Percentiles rank a stretch among this genome's conserved stretches.
Conservation (phyloP, 306 rosid genomes). For the Abrus pulchellus region DNA sequence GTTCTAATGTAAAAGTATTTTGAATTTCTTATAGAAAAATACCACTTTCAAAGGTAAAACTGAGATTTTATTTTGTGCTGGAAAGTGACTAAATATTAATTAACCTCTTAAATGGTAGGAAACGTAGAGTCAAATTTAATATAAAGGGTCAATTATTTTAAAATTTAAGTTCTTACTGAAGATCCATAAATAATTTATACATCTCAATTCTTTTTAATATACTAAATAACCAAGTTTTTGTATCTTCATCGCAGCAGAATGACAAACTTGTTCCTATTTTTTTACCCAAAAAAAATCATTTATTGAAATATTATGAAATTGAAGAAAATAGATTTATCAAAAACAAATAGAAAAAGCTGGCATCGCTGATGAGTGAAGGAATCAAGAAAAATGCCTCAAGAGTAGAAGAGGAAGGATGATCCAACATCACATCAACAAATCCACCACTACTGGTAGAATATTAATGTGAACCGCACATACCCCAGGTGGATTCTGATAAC, state of each 20-base stretch:
- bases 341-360: neutral
- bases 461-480: slow-evolving; percentile 41
- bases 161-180: neutral
- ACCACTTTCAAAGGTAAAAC: slow-evolving; percentile 4
- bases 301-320: neutral
- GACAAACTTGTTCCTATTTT: neutral
- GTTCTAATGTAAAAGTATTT: slow-evolving; percentile 7
- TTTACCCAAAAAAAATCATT: neutral
- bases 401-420: slow-evolving; percentile 40
- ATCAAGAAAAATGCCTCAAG: slow-evolving; percentile 36
- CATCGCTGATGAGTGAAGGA: slow-evolving; percentile 24
- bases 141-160: slow-evolving; percentile 11
- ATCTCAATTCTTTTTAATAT: too few relatives aligned
- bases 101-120: neutral
- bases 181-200: neutral
- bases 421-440: slow-evolving; percentile 50
- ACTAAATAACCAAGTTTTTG: neutral
- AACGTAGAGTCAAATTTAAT: neutral
- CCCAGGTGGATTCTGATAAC: slow-evolving; percentile 34
- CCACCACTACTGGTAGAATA: slow-evolving; percentile 38
- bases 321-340: neutral
- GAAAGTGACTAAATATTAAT: slow-evolving; percentile 12
- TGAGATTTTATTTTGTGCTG: neutral
- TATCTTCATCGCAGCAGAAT: neutral
- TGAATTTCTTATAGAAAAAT: neutral